Conservation (phyloP, 306 rosid species). For the Malus domestica region ASM211411v1 NC_041800.1:16584501-16585000, state of each 20-base stretch:
- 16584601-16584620: too few species aligned
- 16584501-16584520: too few species aligned
- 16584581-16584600: too few species aligned
- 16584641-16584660: too few species aligned
- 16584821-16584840: conserved; percentile 24
- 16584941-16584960: conserved; percentile 31
- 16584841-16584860: conserved; percentile 31
- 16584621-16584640: too few species aligned
- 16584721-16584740: neutral
- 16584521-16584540: too few species aligned
- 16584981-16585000: conserved; percentile 19
- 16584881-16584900: conserved; percentile 31
- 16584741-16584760: conserved; percentile 35
- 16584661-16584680: too few species aligned
- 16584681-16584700: too few species aligned
- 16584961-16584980: conserved; percentile 31
- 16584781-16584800: conserved; percentile 52
- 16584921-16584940: conserved; percentile 35
- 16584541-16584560: too few species aligned
- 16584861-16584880: conserved; percentile 26
- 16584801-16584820: conserved; percentile 32
- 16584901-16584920: conserved; percentile 30
- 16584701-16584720: neutral
- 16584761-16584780: conserved; percentile 23
- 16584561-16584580: too few species aligned